Evolutionary conservation across 2,329 filamentous ascomycete genomes (phyloP), one percentile per base, ranked within the genome.

Genomic region (Phyllosticta citrichinensis): DNA sequence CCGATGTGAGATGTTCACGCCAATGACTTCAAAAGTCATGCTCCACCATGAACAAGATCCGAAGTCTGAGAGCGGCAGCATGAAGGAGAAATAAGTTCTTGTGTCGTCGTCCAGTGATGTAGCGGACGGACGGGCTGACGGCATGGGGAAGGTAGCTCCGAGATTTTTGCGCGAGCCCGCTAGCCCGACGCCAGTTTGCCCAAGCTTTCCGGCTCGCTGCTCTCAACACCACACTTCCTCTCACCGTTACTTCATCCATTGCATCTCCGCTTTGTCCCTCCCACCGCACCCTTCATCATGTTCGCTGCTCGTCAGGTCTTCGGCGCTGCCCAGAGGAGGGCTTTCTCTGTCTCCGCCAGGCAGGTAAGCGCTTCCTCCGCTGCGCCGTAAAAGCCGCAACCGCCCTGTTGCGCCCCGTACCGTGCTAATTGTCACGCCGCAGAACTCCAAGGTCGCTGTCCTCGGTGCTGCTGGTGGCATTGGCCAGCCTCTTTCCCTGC

Each of bases 391-490:
- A 35, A 33, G 63, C 61, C 62, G 65, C 33, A 22, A 17, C 56
- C 40, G n/a, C 17, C 4, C 14, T 47, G 14, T 20, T 51, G 35
- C 58, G 58, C 54, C 53, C 25, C 19, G 17, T 24, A 10, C 54
- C 50, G 22, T 14, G 9, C 14, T 58, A 27, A 55, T 63, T 65
- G 24, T 33, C 22, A 8, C 30, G 65, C 27, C 69, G 63, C 68
- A 99, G 94, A 85, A 91, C 74, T 95, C 92, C 80, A 97, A 97
- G 86, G 94, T 99, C 72, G 86, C 92, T 74, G 91, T 99, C 69
- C 89, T 97, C 77, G 94, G 94, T 83, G 94, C 94, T 69, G 88
- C 88, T 73, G 94, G 94, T 81, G 94, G 94, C 79, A 99, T 99
- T 81, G 94, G 94, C 78, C 94, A 99, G 78, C 94, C 94, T 73